Percentiles rank a stretch among this genome's conserved stretches.
phyloP scores from a whole-genome alignment of 768 basidiomycete genomes.

The Leccinum boreale region DNA sequence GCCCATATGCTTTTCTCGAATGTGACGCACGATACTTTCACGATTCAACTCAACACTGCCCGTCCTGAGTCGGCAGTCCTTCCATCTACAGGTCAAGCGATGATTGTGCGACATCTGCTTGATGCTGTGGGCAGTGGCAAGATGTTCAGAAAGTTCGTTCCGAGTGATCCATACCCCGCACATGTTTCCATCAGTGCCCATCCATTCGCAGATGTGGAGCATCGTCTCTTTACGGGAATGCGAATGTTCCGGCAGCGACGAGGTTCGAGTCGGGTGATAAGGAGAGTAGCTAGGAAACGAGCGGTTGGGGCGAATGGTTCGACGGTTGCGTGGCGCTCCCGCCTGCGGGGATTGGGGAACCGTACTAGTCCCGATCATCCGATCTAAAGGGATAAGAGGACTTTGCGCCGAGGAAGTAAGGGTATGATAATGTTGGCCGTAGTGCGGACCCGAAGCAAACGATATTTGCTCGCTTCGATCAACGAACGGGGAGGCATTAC shows the following conservation, averaged over 20 bases:
- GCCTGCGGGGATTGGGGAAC: no score
- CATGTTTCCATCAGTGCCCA: neutral
- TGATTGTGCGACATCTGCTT: fast-evolving
- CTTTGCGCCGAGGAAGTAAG: neutral
- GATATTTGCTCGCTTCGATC: neutral
- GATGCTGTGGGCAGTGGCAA: slow-evolving; percentile 3
- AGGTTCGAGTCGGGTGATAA: neutral
- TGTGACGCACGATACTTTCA: slow-evolving; percentile 16
- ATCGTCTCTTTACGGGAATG: neutral
- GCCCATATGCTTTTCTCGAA: slow-evolving; percentile 12
- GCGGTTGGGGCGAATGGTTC: neutral
- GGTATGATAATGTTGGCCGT: neutral
- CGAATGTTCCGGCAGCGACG: neutral
- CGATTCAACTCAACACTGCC: slow-evolving; percentile 1
- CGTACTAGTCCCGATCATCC: neutral
- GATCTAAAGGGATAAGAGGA: neutral
- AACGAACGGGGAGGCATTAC: neutral
- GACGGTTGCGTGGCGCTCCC: no score
- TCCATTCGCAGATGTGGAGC: slow-evolving; percentile 10
- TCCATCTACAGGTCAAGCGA: slow-evolving; percentile 5
- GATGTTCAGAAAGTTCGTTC: slow-evolving; percentile 4
- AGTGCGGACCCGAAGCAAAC: neutral
- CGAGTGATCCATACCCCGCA: slow-evolving; percentile 1
- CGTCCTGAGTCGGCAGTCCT: slow-evolving; percentile 1
- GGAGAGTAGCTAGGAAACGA: neutral